Percentiles rank a stretch among this genome's conserved stretches.
Evolutionary conservation across 1,139 yeast genomes (phyloP).

Genomic region (Hyphopichia wangnamkhiaoensis): DNA sequence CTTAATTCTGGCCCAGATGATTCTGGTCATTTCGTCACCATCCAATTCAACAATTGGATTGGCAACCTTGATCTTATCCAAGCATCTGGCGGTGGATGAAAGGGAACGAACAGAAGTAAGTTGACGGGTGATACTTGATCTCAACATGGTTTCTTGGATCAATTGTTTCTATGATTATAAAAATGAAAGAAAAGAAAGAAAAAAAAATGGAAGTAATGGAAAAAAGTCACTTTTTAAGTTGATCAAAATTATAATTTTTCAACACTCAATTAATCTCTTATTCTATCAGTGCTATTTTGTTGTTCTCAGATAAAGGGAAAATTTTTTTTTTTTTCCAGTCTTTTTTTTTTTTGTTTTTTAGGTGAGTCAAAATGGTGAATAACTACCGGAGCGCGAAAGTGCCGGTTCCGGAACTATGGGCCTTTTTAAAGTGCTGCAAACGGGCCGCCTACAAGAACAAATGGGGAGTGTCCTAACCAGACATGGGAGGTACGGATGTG

Average conservation of each 20-base stretch:
- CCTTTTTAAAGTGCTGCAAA: not conserved
- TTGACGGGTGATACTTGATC: constrained; percentile 13
- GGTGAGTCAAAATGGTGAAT: not conserved
- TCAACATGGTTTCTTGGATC: constrained; percentile 12
- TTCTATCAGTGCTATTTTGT: too few species aligned
- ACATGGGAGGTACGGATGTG: not conserved
- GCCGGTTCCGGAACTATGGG: not conserved
- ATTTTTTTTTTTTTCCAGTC: not conserved
- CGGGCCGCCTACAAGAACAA: not conserved
- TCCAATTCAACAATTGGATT: constrained; percentile 80
- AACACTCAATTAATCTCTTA: too few species aligned
- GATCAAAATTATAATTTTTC: too few species aligned
- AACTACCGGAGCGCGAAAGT: not conserved
- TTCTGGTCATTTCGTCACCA: constrained; percentile 87
- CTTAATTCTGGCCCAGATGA: constrained; percentile 78
- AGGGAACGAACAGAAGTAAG: constrained; percentile 19
- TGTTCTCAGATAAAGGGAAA: not conserved
- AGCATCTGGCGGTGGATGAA: constrained; percentile 19
- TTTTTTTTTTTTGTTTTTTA: not conserved
- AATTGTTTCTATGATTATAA: too few species aligned
- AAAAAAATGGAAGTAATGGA: not conserved
- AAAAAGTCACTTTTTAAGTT: not conserved
- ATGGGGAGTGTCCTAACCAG: too few species aligned
- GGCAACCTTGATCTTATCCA: constrained; percentile 62
- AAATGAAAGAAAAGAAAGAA: not conserved